Conservation (phyloP, 176 grass and related monocot genomes). For the Leersia perrieri region DNA sequence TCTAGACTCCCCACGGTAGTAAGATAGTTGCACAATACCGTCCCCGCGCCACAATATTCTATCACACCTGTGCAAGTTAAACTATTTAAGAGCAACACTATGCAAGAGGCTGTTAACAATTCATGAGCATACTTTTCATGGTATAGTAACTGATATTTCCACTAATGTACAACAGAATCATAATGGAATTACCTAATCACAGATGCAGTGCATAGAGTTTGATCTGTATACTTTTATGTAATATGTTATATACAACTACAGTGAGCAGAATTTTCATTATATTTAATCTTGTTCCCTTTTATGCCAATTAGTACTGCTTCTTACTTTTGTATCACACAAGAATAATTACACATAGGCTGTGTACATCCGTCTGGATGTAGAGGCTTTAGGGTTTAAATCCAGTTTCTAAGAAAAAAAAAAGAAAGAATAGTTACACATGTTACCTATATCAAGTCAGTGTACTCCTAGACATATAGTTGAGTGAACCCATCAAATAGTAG, state of each 20-base stretch:
- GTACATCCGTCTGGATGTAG: no score
- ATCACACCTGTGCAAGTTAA: slow-evolving; percentile 71
- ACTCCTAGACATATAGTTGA: background rate
- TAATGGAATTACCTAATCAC: background rate
- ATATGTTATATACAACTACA: background rate
- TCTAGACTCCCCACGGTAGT: slow-evolving; percentile 65
- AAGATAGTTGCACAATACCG: slow-evolving; percentile 62
- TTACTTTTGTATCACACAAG: background rate
- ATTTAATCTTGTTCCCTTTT: background rate
- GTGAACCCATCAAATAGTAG: background rate
- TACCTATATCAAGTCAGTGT: background rate
- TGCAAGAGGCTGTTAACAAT: background rate
- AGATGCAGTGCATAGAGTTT: background rate
- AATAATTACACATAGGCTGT: background rate
- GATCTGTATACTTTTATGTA: background rate
- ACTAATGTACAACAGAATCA: background rate
- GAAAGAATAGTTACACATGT: background rate
- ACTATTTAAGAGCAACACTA: background rate
- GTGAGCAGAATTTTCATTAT: background rate
- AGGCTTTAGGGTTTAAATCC: no score
- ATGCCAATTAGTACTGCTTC: background rate
- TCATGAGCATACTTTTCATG: background rate
- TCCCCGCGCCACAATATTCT: slow-evolving; percentile 82
- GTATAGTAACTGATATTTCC: background rate
- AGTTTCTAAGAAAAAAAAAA: no score